phyloP scores from a whole-genome alignment of 2,329 filamentous ascomycete species.

The Diaporthe nobilis region DNA sequence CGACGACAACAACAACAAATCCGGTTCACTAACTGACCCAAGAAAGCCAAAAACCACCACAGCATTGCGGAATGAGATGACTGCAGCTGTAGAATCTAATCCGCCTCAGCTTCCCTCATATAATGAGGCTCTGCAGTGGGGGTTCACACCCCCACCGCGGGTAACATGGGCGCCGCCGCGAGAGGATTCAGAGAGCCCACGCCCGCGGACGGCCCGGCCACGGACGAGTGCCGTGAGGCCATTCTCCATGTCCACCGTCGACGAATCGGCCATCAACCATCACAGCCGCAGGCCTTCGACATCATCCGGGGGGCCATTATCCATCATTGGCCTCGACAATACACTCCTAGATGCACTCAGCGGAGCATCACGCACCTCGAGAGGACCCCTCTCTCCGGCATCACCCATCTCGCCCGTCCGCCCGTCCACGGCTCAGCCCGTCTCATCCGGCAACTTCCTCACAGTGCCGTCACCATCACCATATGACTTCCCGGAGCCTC shows the following conservation, averaged over 20 bases:
- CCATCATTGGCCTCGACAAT: constrained; percentile 20
- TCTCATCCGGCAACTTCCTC: constrained; percentile 8
- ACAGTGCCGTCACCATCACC: constrained; percentile 9
- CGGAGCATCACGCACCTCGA: not conserved
- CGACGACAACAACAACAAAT: not conserved
- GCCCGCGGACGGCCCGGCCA: not conserved
- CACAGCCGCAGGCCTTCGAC: not conserved
- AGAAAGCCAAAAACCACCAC: constrained; percentile 8
- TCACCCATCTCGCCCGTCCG: constrained; percentile 6
- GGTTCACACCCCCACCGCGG: constrained; percentile 33
- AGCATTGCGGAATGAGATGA: constrained; percentile 16
- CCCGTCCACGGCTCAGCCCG: constrained; percentile 13
- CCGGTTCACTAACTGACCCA: constrained; percentile 10
- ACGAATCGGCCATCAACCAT: not conserved
- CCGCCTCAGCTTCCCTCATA: constrained; percentile 31
- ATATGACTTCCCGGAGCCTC: not conserved
- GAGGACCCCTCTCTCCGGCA: not conserved
- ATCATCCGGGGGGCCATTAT: not conserved
- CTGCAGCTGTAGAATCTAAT: constrained; percentile 20
- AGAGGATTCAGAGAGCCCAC: constrained; percentile 1
- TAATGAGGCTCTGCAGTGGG: constrained; percentile 35
- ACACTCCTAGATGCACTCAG: constrained; percentile 3
- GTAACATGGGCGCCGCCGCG: constrained; percentile 35
- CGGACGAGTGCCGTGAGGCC: constrained; percentile 5
- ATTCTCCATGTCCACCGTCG: constrained; percentile 34